Conservation (phyloP, 441 rosid species). For the Hypseocharis bilobata region DNA sequence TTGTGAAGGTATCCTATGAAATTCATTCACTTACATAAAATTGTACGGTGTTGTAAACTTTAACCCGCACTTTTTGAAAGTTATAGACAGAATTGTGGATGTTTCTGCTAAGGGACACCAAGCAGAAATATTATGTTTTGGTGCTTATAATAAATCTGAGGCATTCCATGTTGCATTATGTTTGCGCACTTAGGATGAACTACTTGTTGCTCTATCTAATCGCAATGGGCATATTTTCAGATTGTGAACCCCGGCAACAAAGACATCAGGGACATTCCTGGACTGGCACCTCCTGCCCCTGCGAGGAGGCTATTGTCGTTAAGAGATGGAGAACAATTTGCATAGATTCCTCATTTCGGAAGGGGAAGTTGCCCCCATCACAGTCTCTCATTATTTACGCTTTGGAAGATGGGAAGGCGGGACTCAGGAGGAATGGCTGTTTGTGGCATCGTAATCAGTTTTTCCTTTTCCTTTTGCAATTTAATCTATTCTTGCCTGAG, state of each 20-base stretch:
- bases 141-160: too few species aligned
- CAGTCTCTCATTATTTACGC: conserved; percentile 4
- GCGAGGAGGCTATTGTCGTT: conserved; percentile 66
- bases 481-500: conserved; percentile 24
- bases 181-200: not conserved
- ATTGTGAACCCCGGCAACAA: conserved; percentile 83
- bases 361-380: conserved; percentile 1
- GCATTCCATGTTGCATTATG: too few species aligned
- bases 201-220: not conserved
- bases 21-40: not conserved
- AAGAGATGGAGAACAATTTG: conserved; percentile 25
- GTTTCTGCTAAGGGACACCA: not conserved
- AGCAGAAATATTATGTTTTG: too few species aligned
- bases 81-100: not conserved
- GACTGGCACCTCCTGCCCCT: conserved; percentile 94
- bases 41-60: not conserved
- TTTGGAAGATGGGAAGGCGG: conserved; percentile 14
- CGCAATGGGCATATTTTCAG: conserved; percentile 32
- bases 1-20: conserved; percentile 67
- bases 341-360: conserved; percentile 21
- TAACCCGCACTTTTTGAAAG: not conserved
- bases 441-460: conserved; percentile 16
- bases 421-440: conserved; percentile 18
- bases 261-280: conserved; percentile 88
- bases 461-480: conserved; percentile 8